Conservation (phyloP, 768 basidiomycete species). For the Xerocomellus amylosporus region DNA sequence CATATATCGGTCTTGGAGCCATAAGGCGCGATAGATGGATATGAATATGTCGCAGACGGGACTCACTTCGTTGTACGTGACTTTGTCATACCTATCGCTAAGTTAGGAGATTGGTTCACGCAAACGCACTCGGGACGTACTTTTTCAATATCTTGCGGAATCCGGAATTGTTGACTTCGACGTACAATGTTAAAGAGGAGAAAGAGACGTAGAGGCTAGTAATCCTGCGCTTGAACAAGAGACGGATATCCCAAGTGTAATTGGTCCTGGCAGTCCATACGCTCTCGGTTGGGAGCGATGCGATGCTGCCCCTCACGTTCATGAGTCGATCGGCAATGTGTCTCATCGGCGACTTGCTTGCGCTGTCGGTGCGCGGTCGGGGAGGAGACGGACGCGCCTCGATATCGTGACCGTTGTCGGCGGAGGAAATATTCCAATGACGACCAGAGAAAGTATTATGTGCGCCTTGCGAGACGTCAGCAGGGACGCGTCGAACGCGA, state of each 20-base stretch:
- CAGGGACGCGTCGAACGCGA: neutral
- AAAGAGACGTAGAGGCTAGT: conserved; percentile 76
- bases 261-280: conserved; percentile 81
- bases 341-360: conserved; percentile 35
- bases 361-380: conserved; percentile 22
- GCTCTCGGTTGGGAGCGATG: conserved; percentile 41
- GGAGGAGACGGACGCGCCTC: conserved; percentile 28
- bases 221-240: conserved; percentile 87
- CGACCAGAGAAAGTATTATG: conserved; percentile 5
- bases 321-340: conserved; percentile 48
- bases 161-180: conserved; percentile 89
- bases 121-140: conserved; percentile 40
- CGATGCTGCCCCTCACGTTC: conserved; percentile 50
- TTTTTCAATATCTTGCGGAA: conserved; percentile 97
- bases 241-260: conserved; percentile 78
- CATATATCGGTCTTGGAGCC: conserved; percentile 79
- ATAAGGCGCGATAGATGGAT: neutral
- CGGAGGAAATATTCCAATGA: conserved; percentile 48
- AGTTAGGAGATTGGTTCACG: neutral
- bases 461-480: conserved; percentile 11
- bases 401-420: conserved; percentile 37
- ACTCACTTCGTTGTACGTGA: conserved; percentile 66
- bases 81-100: conserved; percentile 86
- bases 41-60: neutral
- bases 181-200: conserved; percentile 77